Percentiles rank a stretch among this genome's conserved stretches.
Conservation (phyloP, 768 basidiomycete genomes). For the Tubosaeta sp. region DNA sequence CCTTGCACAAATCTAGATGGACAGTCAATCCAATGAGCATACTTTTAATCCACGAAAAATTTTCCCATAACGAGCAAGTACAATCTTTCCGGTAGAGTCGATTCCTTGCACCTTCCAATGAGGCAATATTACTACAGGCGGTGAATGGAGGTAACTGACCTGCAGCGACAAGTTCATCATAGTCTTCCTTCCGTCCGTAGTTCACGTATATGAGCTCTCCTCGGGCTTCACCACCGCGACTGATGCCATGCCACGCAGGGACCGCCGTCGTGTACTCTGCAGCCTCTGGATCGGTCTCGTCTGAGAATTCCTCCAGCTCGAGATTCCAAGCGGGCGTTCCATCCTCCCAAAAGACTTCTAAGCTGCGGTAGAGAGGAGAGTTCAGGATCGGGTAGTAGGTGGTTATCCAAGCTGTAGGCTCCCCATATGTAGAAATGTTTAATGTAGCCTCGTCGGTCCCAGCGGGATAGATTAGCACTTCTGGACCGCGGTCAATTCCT, state of each 20-base stretch:
- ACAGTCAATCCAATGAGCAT: slow-evolving; percentile 7
- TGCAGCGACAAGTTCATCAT: slow-evolving; percentile 50
- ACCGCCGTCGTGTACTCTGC: slow-evolving; percentile 51
- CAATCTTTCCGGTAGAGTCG: slow-evolving; percentile 73
- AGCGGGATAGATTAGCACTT: slow-evolving; percentile 49
- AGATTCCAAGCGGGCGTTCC: slow-evolving; percentile 55
- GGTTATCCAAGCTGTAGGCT: slow-evolving; percentile 58
- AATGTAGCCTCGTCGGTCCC: slow-evolving; percentile 55
- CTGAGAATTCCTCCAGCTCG: slow-evolving; percentile 59
- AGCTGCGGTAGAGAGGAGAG: slow-evolving; percentile 51
- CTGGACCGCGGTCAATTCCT: slow-evolving; percentile 30
- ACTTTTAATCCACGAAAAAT: slow-evolving; percentile 92
- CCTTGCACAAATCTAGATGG: slow-evolving; percentile 21
- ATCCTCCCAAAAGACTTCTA: slow-evolving; percentile 52
- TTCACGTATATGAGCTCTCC: slow-evolving; percentile 56
- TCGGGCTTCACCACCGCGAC: slow-evolving; percentile 59
- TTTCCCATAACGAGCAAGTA: slow-evolving; percentile 70
- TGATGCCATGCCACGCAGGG: slow-evolving; percentile 68
- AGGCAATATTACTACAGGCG: neutral
- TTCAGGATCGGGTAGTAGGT: slow-evolving; percentile 75
- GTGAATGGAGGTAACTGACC: slow-evolving; percentile 27
- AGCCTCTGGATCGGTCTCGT: slow-evolving; percentile 61
- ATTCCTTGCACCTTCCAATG: slow-evolving; percentile 36
- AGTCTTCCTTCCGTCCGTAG: slow-evolving; percentile 61
- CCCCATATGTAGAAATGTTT: slow-evolving; percentile 36